Percentiles rank a stretch among this genome's conserved stretches.
Evolutionary conservation across 1,139 yeast genomes (phyloP).

Genomic region (Hyphopichia wangnamkhiaoensis): DNA sequence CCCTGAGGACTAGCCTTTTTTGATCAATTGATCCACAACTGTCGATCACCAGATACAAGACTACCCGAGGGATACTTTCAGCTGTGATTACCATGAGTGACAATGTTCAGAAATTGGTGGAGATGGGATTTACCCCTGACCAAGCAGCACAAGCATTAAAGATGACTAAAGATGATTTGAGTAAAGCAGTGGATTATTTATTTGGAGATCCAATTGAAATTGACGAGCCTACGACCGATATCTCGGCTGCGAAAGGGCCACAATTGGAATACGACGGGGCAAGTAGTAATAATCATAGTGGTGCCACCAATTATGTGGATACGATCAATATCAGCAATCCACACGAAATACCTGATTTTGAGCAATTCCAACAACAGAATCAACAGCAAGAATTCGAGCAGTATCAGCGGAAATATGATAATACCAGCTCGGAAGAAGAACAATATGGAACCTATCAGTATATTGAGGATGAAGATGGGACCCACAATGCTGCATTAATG

Average conservation of each 20-base stretch:
- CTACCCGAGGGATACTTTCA: no score
- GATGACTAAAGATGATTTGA: slow-evolving; percentile 48
- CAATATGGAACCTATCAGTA: neutral
- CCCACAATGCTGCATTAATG: neutral
- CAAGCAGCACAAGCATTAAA: slow-evolving; percentile 44
- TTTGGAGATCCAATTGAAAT: slow-evolving; percentile 42
- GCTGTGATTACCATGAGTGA: no score
- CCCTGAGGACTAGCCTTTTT: no score
- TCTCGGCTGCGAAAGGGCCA: neutral
- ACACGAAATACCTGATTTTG: slow-evolving; percentile 7
- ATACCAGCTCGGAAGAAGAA: slow-evolving; percentile 13
- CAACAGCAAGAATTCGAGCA: slow-evolving; percentile 1
- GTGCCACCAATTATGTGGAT: slow-evolving; percentile 2
- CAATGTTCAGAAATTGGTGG: slow-evolving; percentile 42
- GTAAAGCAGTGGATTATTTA: slow-evolving; percentile 53
- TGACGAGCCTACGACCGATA: slow-evolving; percentile 7
- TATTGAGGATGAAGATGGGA: slow-evolving; percentile 2
- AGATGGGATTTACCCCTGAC: slow-evolving; percentile 62
- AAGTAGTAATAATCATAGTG: neutral
- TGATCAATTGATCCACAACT: no score
- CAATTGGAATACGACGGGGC: neutral
- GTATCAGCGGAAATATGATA: slow-evolving; percentile 11
- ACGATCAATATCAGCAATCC: slow-evolving; percentile 9
- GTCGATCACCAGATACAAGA: no score
- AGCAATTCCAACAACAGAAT: neutral